A percentile compares a stretch with the other conserved stretches of the same genome.
Conservation (phyloP, 2,329 filamentous ascomycete genomes). For the Nigrospora osmanthi region DNA sequence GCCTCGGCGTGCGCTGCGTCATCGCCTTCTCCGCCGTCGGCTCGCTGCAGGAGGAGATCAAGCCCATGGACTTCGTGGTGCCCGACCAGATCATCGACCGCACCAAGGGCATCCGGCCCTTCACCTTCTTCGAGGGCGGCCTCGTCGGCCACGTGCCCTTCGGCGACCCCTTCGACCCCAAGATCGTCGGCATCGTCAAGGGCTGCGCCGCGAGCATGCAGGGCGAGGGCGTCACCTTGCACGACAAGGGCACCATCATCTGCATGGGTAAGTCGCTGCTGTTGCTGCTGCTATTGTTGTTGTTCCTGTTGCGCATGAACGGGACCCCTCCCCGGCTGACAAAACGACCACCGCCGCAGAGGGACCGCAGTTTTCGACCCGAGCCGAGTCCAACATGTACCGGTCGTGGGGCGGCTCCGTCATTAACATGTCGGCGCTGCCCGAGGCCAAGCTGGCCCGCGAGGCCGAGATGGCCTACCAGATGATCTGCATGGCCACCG, state of each 20-base stretch:
- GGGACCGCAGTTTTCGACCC: constrained; percentile 96
- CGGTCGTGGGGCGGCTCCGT: constrained; percentile 87
- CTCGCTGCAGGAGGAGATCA: constrained; percentile 84
- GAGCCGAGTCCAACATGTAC: constrained; percentile 93
- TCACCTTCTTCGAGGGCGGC: constrained; percentile 91
- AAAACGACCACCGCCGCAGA: constrained; percentile 48
- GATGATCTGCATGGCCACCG: constrained; percentile 98
- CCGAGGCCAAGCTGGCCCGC: constrained; percentile 90
- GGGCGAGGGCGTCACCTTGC: constrained; percentile 77
- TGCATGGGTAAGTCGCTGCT: constrained; percentile 67
- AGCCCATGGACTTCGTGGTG: constrained; percentile 92
- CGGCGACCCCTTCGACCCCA: constrained; percentile 85
- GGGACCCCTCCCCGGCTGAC: neutral
- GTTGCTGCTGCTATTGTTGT: neutral
- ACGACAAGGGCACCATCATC: constrained; percentile 76
- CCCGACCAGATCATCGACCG: constrained; percentile 96
- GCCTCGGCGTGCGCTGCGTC: constrained; percentile 80
- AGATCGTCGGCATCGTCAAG: constrained; percentile 68
- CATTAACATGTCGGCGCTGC: constrained; percentile 97
- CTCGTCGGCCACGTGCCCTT: constrained; percentile 93
- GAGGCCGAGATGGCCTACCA: constrained; percentile 96
- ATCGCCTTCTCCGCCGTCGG: constrained; percentile 95
- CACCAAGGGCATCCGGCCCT: constrained; percentile 88
- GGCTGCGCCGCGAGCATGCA: constrained; percentile 67
- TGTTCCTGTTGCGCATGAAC: neutral